Evolutionary conservation across 129 eudicot genomes (phyloP).

Genomic region (Oenanthe sinensis): DNA sequence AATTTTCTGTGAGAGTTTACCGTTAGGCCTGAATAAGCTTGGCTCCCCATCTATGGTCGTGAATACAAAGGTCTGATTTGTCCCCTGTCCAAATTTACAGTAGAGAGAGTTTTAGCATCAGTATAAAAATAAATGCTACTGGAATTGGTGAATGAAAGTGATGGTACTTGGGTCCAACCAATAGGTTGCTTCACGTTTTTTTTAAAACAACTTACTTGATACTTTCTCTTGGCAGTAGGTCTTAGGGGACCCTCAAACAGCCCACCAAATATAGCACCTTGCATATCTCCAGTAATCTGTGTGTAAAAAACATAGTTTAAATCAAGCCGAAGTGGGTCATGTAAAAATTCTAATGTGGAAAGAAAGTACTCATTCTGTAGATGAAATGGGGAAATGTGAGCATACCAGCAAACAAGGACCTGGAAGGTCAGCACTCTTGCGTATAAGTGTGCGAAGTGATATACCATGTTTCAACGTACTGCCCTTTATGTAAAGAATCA

Average conservation of each 20-base stretch:
- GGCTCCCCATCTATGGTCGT: slow-evolving; percentile 88
- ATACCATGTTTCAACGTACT: slow-evolving; percentile 88
- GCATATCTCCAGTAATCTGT: slow-evolving; percentile 76
- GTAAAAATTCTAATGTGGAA: background rate
- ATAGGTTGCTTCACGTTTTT: background rate
- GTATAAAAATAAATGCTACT: background rate
- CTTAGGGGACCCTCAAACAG: slow-evolving; percentile 68
- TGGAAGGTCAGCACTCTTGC: slow-evolving; percentile 67
- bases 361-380: background rate
- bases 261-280: slow-evolving; percentile 97
- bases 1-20: slow-evolving; percentile 20
- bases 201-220: slow-evolving; percentile 56
- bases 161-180: background rate
- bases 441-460: slow-evolving; percentile 84
- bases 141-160: background rate
- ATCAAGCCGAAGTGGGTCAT: background rate
- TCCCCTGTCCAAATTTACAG: slow-evolving; percentile 46
- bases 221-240: slow-evolving; percentile 86
- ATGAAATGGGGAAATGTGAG: background rate
- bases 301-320: slow-evolving; percentile 5
- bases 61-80: slow-evolving; percentile 76
- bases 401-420: slow-evolving; percentile 95
- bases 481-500: slow-evolving; percentile 78
- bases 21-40: slow-evolving; percentile 87
- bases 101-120: slow-evolving; percentile 8